Evolutionary conservation across 176 grass and related monocot genomes (phyloP).

Genomic region (Puya raimondii): DNA sequence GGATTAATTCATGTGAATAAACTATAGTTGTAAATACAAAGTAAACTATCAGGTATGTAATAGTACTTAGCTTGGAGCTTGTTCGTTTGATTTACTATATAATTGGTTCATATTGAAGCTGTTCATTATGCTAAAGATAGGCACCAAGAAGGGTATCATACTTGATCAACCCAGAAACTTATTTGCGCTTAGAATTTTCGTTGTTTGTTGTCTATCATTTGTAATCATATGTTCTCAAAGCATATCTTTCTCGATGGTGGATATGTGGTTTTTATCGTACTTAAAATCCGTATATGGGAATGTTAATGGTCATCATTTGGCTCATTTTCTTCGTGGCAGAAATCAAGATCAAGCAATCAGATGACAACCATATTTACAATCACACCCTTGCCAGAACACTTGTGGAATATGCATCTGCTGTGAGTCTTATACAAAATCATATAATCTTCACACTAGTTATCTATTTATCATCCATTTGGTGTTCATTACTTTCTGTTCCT

Average conservation of each 20-base stretch:
- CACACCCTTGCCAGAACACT: constrained; percentile 57
- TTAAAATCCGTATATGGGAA: not conserved
- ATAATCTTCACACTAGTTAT: not conserved
- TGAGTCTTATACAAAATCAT: constrained; percentile 28
- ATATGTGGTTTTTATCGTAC: not conserved
- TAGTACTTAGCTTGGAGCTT: no score
- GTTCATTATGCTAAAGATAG: no score
- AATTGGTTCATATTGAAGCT: no score
- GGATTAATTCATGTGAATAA: no score
- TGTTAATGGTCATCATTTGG: not conserved
- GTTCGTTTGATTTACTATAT: no score
- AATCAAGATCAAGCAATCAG: constrained; percentile 19
- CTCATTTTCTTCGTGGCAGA: constrained; percentile 19
- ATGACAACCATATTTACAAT: constrained; percentile 46
- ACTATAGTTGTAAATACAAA: no score
- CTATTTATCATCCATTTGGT: constrained; percentile 2
- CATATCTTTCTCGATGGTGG: not conserved
- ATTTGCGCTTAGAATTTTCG: not conserved
- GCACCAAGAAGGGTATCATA: no score
- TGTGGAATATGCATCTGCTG: constrained; percentile 82
- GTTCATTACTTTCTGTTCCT: no score
- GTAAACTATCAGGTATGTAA: no score
- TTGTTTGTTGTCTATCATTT: not conserved
- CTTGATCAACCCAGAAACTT: no score
- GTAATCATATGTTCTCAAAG: not conserved